phyloP scores from a whole-genome alignment of 495 filamentous ascomycete species.

The Penicillium egyptiacum region DNA sequence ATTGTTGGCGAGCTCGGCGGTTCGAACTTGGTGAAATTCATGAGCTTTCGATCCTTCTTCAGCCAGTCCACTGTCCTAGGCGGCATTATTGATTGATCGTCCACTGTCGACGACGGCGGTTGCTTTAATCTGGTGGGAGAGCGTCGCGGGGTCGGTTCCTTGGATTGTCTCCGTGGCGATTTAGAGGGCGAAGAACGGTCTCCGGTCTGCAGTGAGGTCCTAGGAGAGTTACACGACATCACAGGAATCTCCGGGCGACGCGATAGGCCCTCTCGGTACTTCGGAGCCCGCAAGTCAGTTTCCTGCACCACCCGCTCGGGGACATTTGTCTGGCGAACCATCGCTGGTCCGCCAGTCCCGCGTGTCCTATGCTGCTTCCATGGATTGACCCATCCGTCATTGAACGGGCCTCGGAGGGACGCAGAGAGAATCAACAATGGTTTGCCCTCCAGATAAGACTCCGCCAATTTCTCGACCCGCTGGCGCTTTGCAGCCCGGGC shows the following conservation, averaged over 20 bases:
- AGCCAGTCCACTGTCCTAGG: constrained; percentile 33
- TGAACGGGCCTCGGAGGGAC: constrained; percentile 62
- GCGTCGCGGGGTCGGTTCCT: background rate
- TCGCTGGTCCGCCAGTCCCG: background rate
- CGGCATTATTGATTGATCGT: constrained; percentile 9
- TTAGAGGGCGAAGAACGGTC: constrained; percentile 1
- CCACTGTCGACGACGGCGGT: background rate
- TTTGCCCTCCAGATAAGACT: constrained; percentile 58
- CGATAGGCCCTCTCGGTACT: constrained; percentile 12
- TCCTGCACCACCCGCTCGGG: constrained; percentile 21
- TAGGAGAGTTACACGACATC: background rate
- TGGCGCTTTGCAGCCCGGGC: constrained; percentile 50
- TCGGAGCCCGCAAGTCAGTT: constrained; percentile 16
- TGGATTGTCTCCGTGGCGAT: constrained; percentile 7
- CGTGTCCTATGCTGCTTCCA: constrained; percentile 49
- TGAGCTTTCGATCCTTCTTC: constrained; percentile 37
- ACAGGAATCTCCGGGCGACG: constrained; percentile 4
- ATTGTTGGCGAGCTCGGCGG: constrained; percentile 45
- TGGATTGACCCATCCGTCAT: constrained; percentile 63
- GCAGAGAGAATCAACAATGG: constrained; percentile 62
- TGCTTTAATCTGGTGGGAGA: constrained; percentile 12
- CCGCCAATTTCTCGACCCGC: constrained; percentile 59
- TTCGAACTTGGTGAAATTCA: constrained; percentile 37
- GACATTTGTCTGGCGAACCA: background rate
- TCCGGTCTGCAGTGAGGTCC: background rate